Evolutionary conservation across 352 stramenopile species (phyloP).

Genomic region (Phytophthora idaei): DNA sequence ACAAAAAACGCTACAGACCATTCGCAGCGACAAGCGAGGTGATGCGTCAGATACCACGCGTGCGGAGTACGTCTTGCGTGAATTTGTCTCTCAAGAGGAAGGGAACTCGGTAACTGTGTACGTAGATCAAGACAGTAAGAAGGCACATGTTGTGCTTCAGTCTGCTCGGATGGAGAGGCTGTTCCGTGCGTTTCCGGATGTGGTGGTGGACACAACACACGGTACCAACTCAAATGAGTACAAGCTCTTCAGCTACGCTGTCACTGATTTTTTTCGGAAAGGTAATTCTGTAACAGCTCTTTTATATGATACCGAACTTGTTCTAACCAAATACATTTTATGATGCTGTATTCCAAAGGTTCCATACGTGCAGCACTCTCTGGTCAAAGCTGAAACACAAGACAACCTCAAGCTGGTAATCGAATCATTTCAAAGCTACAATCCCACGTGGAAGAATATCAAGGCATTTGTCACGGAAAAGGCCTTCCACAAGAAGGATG

Average conservation of each 20-base stretch:
- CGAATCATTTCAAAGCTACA: constrained; percentile 10
- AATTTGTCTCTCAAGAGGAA: neutral
- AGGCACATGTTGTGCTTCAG: constrained; percentile 4
- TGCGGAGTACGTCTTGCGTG: neutral
- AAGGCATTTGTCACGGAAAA: constrained; percentile 13
- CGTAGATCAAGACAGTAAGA: neutral
- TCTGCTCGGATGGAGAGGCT: constrained; percentile 6
- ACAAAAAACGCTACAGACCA: neutral
- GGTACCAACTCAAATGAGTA: constrained; percentile 11
- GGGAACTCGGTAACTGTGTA: neutral
- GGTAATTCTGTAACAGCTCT: neutral
- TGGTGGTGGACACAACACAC: constrained; percentile 10
- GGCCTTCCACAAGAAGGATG: neutral
- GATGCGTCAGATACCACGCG: neutral
- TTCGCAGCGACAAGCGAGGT: neutral
- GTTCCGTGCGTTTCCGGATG: constrained; percentile 14
- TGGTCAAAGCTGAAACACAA: constrained; percentile 3
- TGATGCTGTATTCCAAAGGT: neutral
- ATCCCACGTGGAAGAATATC: neutral
- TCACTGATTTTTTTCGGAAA: constrained; percentile 5
- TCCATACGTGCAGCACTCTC: constrained; percentile 2
- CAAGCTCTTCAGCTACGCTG: constrained; percentile 12
- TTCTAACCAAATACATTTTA: neutral
- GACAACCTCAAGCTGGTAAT: neutral
- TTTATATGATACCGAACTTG: neutral